Percentiles rank a stretch among this genome's conserved stretches.
Conservation (phyloP, 2,329 filamentous ascomycete species). For the Aspergillus carbonarius region DNA sequence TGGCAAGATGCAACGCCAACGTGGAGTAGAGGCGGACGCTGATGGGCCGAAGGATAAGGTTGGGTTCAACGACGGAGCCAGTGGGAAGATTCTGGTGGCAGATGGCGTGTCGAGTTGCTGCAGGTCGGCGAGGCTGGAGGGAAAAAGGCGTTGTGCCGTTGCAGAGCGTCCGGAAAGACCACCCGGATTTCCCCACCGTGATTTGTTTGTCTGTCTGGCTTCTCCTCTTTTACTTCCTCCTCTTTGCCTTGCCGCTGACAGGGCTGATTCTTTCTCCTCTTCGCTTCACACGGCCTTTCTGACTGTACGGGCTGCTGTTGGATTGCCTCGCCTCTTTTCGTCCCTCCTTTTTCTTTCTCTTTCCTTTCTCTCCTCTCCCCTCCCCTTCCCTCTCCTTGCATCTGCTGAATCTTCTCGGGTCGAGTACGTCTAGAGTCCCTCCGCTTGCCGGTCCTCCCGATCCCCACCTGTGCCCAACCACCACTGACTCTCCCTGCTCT, state of each 20-base stretch:
- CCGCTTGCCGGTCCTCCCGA: constrained; percentile 6
- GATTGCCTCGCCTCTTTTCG: not conserved
- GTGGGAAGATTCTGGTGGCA: not conserved
- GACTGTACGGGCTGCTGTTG: not conserved
- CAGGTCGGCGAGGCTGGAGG: not conserved
- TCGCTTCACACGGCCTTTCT: not conserved
- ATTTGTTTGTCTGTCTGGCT: not conserved
- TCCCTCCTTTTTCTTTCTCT: constrained; percentile 8
- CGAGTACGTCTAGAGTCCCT: constrained; percentile 5
- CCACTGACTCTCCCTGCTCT: constrained; percentile 1
- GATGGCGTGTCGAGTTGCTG: not conserved
- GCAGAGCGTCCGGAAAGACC: not conserved
- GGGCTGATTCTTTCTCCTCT: constrained; percentile 6
- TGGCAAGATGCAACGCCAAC: constrained; percentile 11
- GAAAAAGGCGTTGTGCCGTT: not conserved
- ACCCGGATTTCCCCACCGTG: not conserved
- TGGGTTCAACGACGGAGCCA: not conserved
- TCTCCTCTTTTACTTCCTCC: not conserved
- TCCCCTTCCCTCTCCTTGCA: constrained; percentile 4
- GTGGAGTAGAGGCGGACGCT: constrained; percentile 16
- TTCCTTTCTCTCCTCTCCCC: constrained; percentile 2
- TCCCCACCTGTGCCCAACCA: constrained; percentile 1
- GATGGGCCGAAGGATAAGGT: constrained; percentile 9
- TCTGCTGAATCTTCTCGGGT: constrained; percentile 2
- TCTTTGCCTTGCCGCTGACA: not conserved